Evolutionary conservation across 139 green algal species (phyloP), one percentile per base, ranked within the genome.

Genomic region (Dunaliella primolecta): DNA sequence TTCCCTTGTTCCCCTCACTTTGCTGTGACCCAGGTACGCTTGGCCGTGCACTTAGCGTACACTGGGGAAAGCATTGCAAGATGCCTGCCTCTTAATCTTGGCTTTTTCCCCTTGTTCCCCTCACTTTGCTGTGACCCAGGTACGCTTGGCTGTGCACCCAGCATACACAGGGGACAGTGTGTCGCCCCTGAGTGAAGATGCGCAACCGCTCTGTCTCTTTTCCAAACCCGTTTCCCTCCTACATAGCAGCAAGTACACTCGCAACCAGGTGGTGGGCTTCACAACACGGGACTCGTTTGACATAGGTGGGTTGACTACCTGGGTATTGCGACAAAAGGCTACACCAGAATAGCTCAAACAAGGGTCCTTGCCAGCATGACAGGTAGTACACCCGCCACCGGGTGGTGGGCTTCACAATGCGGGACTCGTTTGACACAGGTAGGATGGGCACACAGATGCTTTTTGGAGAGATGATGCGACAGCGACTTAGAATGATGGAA

Each of bases 241-340:
- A 1, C 83, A 88, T 75, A 88, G 82, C 56, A 83, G 84, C 2
- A 90, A 91, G 84, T 90, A 89, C 90, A 83, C 76, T 56, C 85
- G 89, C 37, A 84, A 90, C 72, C 90, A 92, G 88, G 84, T 92
- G 83, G 87, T 93, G 64, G 88, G 84, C 56, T 90, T 92, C 81
- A 91, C 87, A 11, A 76, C 34, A 15, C 80, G 83, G 20, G 56
- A 86, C 56, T 82, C 36, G 7, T 94, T 87, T 87, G 91, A 92
- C 79, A 90, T 78, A 70, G 91, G 80, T 77, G 31, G 1, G 80
- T 80, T n/a, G n/a, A n/a, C n/a, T n/a, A n/a, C n/a, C n/a, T n/a
- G n/a, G 70, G 7, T 7, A 29, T 2, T 31, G 70, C n/a, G n/a
- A n/a, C n/a, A n/a, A n/a, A n/a, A n/a, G n/a, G n/a, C n/a, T n/a